Conservation (phyloP, 2,329 filamentous ascomycete species). For the Aureobasidium mangrovei region DNA sequence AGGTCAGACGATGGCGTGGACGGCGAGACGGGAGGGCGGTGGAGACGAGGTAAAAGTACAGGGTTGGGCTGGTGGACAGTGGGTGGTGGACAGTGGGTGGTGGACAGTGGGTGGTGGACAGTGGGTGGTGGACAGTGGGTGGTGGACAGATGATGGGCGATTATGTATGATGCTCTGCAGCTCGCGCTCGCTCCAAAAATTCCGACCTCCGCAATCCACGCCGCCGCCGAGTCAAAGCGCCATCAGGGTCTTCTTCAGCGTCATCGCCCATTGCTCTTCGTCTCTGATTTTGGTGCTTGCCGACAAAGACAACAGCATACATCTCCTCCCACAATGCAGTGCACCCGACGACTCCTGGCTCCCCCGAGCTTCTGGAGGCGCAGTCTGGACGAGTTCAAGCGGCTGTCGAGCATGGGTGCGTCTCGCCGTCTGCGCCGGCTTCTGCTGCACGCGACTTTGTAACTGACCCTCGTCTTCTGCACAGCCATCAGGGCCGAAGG, state of each 20-base stretch:
- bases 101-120: not conserved
- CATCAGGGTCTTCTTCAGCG: not conserved
- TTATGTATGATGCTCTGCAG: too few species aligned
- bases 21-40: not conserved
- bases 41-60: not conserved
- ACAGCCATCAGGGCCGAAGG: slow-evolving; percentile 62
- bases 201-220: not conserved
- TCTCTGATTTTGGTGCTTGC: not conserved
- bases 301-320: not conserved
- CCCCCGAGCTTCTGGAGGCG: slow-evolving; percentile 47
- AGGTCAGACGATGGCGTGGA: not conserved
- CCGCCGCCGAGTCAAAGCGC: not conserved
- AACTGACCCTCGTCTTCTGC: not conserved
- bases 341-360: slow-evolving; percentile 28
- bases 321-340: slow-evolving; percentile 26
- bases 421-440: slow-evolving; percentile 1
- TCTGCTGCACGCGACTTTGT: slow-evolving; percentile 18
- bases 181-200: not conserved
- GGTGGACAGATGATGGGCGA: too few species aligned
- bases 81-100: not conserved
- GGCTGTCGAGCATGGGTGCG: slow-evolving; percentile 47
- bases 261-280: not conserved
- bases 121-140: not conserved
- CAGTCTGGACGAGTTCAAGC: slow-evolving; percentile 50
- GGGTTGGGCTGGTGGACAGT: not conserved